Conservation (phyloP, 2,329 filamentous ascomycete species). For the Colletotrichum brevisporum region DNA sequence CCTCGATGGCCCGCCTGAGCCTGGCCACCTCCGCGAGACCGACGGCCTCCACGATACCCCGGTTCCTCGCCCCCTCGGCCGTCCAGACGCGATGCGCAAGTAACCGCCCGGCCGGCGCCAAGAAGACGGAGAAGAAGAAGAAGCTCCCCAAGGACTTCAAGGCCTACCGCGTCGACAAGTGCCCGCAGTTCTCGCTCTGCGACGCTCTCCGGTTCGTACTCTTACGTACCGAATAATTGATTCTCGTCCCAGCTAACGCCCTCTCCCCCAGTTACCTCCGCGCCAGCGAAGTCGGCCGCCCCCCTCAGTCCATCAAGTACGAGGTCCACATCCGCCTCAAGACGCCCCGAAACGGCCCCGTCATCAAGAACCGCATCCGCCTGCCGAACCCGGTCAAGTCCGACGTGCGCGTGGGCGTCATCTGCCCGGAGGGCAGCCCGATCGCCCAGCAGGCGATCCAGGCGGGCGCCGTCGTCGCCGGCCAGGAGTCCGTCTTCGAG, state of each 20-base stretch:
- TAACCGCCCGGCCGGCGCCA: conserved; percentile 56
- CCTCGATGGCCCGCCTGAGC: conserved; percentile 66
- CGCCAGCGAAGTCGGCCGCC: conserved; percentile 89
- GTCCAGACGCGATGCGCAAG: conserved; percentile 61
- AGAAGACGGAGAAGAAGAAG: conserved; percentile 71
- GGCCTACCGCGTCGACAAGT: conserved; percentile 75
- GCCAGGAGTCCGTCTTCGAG: conserved; percentile 89
- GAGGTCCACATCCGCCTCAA: conserved; percentile 88
- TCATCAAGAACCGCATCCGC: conserved; percentile 88
- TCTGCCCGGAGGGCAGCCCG: conserved; percentile 86
- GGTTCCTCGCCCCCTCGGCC: conserved; percentile 63
- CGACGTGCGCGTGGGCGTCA: conserved; percentile 89
- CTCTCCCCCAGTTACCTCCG: conserved; percentile 80
- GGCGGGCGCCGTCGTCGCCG: conserved; percentile 86
- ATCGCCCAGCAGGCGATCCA: conserved; percentile 80
- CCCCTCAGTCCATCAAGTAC: conserved; percentile 84
- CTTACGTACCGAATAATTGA: not conserved
- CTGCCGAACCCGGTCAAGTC: conserved; percentile 93
- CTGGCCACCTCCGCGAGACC: conserved; percentile 60
- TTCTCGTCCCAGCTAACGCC: conserved; percentile 23
- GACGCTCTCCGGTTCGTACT: conserved; percentile 88
- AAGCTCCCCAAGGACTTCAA: conserved; percentile 75
- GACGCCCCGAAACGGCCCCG: conserved; percentile 86
- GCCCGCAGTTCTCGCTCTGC: conserved; percentile 80
- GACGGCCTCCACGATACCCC: conserved; percentile 59